Evolutionary conservation across 2,329 filamentous ascomycete species (phyloP).

Genomic region (Aphanoascus verrucosus): DNA sequence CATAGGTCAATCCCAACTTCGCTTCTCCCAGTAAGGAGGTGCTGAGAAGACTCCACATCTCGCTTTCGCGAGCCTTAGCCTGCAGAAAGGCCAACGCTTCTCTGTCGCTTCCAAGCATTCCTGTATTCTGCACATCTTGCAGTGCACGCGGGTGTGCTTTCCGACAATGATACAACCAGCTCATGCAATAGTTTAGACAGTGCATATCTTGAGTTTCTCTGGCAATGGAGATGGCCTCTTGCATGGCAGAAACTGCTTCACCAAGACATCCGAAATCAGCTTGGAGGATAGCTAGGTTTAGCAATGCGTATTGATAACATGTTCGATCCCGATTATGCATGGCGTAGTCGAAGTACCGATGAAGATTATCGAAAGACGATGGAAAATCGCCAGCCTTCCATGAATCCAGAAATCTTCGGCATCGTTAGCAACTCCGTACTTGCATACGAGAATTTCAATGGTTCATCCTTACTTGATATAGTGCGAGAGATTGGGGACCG

Average conservation of each 20-base stretch:
- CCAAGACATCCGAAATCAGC: slow-evolving; percentile 87
- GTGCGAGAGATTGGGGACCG: slow-evolving; percentile 63
- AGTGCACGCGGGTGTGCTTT: slow-evolving; percentile 71
- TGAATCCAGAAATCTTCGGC: slow-evolving; percentile 67
- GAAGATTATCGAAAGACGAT: slow-evolving; percentile 78
- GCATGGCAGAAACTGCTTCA: slow-evolving; percentile 86
- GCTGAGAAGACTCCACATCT: slow-evolving; percentile 75
- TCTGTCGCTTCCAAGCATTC: slow-evolving; percentile 64
- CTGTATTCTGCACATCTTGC: slow-evolving; percentile 57
- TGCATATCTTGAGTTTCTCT: slow-evolving; percentile 84
- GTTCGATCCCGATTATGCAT: slow-evolving; percentile 73
- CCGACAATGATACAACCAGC: slow-evolving; percentile 93
- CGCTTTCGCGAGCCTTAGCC: slow-evolving; percentile 71
- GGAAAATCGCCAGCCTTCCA: slow-evolving; percentile 87
- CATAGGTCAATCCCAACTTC: slow-evolving; percentile 63
- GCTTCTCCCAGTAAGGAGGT: slow-evolving; percentile 78
- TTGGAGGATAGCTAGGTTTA: slow-evolving; percentile 87
- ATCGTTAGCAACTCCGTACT: neutral
- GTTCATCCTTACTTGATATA: slow-evolving; percentile 53
- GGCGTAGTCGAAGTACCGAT: slow-evolving; percentile 94
- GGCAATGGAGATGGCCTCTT: slow-evolving; percentile 89
- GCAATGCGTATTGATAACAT: slow-evolving; percentile 87
- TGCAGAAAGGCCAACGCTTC: slow-evolving; percentile 77
- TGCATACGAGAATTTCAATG: neutral
- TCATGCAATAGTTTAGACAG: slow-evolving; percentile 88